phyloP scores from a whole-genome alignment of 2,329 filamentous ascomycete species.

The Fusarium annulatum region DNA sequence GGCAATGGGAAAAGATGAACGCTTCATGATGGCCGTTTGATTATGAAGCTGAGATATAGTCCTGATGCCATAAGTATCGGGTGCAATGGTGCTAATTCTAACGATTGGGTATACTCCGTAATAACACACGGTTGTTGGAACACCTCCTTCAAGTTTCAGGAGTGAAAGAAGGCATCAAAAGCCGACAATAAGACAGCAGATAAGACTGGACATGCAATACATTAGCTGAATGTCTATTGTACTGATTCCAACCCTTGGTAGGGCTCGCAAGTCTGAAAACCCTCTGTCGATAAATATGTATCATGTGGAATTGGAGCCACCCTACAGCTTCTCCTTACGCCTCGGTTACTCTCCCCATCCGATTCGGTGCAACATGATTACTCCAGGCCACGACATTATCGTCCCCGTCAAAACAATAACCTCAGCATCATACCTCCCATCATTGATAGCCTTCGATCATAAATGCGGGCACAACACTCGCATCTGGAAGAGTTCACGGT shows the following conservation, averaged over 20 bases:
- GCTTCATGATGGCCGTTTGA: neutral
- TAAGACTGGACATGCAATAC: neutral
- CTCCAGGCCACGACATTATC: constrained; percentile 48
- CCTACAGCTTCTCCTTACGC: constrained; percentile 52
- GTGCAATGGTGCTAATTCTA: too few relatives aligned
- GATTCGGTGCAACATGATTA: constrained; percentile 48
- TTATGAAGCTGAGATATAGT: neutral
- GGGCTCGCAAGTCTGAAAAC: neutral
- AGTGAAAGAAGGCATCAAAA: neutral
- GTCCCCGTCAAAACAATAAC: constrained; percentile 69
- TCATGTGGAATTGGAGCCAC: neutral
- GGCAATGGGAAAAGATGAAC: neutral
- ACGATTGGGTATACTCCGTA: neutral
- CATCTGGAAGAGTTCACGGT: too few relatives aligned
- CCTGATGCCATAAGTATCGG: neutral
- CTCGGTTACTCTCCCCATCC: constrained; percentile 41
- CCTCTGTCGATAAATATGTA: neutral
- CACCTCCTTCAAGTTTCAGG: neutral
- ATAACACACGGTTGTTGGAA: neutral
- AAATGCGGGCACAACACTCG: constrained; percentile 63
- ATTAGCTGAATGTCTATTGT: too few relatives aligned
- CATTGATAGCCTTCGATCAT: constrained; percentile 74
- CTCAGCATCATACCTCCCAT: constrained; percentile 81
- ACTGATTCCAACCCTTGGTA: rapidly evolving
- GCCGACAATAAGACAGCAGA: neutral